Evolutionary conservation across 148 eudicot species (phyloP), one percentile per base, ranked within the genome.

Genomic region (Rhododendron griersonianum): DNA sequence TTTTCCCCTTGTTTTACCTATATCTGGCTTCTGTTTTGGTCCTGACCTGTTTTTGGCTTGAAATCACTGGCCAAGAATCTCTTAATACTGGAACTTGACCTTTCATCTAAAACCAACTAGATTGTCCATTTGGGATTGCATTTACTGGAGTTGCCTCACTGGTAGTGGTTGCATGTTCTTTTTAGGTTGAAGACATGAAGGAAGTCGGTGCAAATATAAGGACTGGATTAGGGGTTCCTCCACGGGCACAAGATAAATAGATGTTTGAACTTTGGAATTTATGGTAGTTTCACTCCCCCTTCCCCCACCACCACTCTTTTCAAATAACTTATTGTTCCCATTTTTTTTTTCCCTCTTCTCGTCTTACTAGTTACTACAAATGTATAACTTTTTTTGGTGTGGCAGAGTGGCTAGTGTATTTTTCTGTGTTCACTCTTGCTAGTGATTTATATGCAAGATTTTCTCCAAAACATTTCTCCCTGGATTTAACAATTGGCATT

Each of bases 181-280:
- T 85, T 35, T 81, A 91, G 94, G 92, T 90, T 83, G 86, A 93
- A 69, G 94, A 93, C 80, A 7, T 90, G 81, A 86, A 89, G 88
- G 78, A 86, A 84, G 78, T 84, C 35, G 94, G 94, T 35, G 87
- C 91, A 79, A 91, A 69, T 88, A 86, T 93, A 86, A 86, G 94
- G 86, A 85, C 89, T 61, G 87, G 87, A 85, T 48, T 90, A 11
- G 85, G 91, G 63, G 30, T 89, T 63, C 89, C 90, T 73, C 89
- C 89, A 41, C 75, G 88, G 81, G 44, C 88, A 74, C 83, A 86
- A 37, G 84, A 90, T 45, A 85, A 88, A 30, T 87, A 73, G 71
- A 81, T 50, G 11, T 25, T 25, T 59, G 65, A 59, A 59, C n/a
- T 5, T 14, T 65, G 37, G 21, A 44, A 18, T 13, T 5, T 53